A percentile compares a stretch with the other conserved stretches of the same genome.
phyloP scores from a whole-genome alignment of 176 grass and related monocot genomes.

The Juncus effusus region DNA sequence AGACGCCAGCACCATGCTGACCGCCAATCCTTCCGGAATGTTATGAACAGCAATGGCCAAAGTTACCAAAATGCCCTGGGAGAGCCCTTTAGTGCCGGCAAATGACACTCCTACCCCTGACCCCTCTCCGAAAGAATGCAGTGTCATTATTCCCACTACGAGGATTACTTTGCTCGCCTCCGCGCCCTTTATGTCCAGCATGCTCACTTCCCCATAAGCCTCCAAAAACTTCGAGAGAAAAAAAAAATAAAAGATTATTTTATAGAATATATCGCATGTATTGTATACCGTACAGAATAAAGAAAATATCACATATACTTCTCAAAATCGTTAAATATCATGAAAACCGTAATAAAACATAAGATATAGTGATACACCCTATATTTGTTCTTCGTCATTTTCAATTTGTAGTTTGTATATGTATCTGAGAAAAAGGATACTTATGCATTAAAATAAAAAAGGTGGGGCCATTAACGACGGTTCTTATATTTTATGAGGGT shows the following conservation, averaged over 20 bases:
- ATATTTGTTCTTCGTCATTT: too few relatives aligned
- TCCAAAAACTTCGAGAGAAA: slow-evolving; percentile 65
- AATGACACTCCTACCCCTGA: slow-evolving; percentile 98
- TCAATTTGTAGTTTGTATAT: too few relatives aligned
- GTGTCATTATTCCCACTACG: slow-evolving; percentile 98
- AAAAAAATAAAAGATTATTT: neutral
- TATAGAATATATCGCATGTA: too few relatives aligned
- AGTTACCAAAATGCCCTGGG: slow-evolving; percentile 88
- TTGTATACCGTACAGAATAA: neutral
- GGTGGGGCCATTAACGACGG: too few relatives aligned
- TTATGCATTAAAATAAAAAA: too few relatives aligned
- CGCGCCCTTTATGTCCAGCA: slow-evolving; percentile 97
- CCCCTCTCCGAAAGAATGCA: slow-evolving; percentile 97
- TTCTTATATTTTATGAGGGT: too few relatives aligned
- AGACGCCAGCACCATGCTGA: slow-evolving; percentile 93
- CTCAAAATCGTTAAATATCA: too few relatives aligned
- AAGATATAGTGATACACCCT: too few relatives aligned
- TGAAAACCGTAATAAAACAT: too few relatives aligned
- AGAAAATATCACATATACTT: too few relatives aligned
- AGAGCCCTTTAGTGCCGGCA: slow-evolving; percentile 84
- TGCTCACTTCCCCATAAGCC: slow-evolving; percentile 93
- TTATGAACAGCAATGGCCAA: slow-evolving; percentile 97
- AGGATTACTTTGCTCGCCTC: slow-evolving; percentile 99
- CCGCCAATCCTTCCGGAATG: slow-evolving; percentile 98
- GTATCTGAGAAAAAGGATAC: too few relatives aligned